A percentile compares a stretch with the other conserved stretches of the same genome.
Conservation (phyloP, 2,329 filamentous ascomycete genomes). For the Colletotrichum karsti region DNA sequence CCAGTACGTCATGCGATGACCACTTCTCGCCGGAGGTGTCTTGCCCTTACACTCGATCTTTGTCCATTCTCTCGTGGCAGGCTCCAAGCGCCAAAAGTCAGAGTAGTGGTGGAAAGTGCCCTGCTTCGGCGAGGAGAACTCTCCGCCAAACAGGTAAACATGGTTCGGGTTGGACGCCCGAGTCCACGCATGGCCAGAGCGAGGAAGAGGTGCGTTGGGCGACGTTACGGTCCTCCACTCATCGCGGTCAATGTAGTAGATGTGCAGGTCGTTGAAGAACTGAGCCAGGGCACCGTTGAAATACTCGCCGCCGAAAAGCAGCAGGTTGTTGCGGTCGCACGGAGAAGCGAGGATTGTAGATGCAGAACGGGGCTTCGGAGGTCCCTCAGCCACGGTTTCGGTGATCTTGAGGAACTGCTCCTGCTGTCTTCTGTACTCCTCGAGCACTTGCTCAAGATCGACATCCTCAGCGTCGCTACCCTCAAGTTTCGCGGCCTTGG, state of each 20-base stretch:
- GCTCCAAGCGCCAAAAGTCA: conserved; percentile 95
- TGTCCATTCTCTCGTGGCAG: conserved; percentile 86
- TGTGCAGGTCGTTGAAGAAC: conserved; percentile 73
- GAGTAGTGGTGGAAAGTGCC: conserved; percentile 99
- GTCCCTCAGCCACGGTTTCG: conserved; percentile 74
- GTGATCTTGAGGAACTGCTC: conserved; percentile 95
- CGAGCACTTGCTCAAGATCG: conserved; percentile 91
- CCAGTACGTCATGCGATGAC: conserved; percentile 95
- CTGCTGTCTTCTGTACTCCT: conserved; percentile 92
- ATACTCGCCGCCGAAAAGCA: conserved; percentile 94
- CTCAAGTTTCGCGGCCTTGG: conserved; percentile 73
- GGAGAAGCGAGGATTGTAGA: conserved; percentile 87
- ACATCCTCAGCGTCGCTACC: conserved; percentile 93
- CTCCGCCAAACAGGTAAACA: conserved; percentile 93
- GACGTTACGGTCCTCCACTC: conserved; percentile 92
- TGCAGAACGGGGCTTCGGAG: conserved; percentile 82
- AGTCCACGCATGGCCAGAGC: conserved; percentile 95
- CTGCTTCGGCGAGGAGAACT: conserved; percentile 96
- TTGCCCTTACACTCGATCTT: conserved; percentile 84
- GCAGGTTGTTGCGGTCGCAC: conserved; percentile 84
- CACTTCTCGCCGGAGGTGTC: conserved; percentile 84
- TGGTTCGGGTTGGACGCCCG: conserved; percentile 84
- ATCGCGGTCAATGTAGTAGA: conserved; percentile 82
- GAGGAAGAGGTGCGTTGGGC: conserved; percentile 89
- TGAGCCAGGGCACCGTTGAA: conserved; percentile 90